These are phyloP conservation scores for Pichia sp. DNA, from an alignment of 1,139 yeast species.

Conservation along the genomic window DNA sequence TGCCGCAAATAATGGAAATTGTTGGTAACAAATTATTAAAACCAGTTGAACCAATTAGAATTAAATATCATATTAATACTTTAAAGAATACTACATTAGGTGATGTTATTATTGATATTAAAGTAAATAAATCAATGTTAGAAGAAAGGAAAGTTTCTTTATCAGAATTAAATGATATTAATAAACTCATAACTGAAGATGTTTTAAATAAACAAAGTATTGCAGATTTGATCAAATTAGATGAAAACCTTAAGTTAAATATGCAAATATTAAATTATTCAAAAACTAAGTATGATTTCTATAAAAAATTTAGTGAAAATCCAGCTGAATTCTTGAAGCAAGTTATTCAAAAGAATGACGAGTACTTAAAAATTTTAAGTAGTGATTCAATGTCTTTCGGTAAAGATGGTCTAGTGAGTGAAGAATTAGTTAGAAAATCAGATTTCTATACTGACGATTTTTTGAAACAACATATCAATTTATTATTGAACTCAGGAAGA, in stretches of 20 bases:
- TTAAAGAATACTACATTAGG: conserved; percentile 76
- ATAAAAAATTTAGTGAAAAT: conserved; percentile 62
- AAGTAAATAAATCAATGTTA: conserved; percentile 33
- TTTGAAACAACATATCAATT: conserved; percentile 68
- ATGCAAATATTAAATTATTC: conserved; percentile 48
- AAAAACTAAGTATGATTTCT: conserved; percentile 63
- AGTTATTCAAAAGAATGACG: conserved; percentile 31
- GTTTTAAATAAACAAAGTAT: conserved; percentile 25
- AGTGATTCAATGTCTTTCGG: conserved; percentile 75
- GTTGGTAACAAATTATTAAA: conserved; percentile 54
- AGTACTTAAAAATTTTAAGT: conserved; percentile 68
- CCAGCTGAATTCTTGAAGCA: conserved; percentile 70
- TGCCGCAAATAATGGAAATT: conserved; percentile 70
- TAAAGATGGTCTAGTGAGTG: conserved; percentile 82
- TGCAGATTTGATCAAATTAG: conserved; percentile 39
- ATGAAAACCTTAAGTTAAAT: conserved; percentile 44
- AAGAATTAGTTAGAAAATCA: conserved; percentile 80
- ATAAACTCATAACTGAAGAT: conserved; percentile 26
- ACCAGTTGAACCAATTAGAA: conserved; percentile 72
- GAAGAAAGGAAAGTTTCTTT: conserved; percentile 22
- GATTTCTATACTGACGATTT: conserved; percentile 74
- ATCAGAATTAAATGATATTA: conserved; percentile 31
- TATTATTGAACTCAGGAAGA: conserved; percentile 52
- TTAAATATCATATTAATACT: conserved; percentile 72
- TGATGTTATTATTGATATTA: conserved; percentile 70